phyloP scores from a whole-genome alignment of 2,329 filamentous ascomycete species.

The Xylaria arbuscula region DNA sequence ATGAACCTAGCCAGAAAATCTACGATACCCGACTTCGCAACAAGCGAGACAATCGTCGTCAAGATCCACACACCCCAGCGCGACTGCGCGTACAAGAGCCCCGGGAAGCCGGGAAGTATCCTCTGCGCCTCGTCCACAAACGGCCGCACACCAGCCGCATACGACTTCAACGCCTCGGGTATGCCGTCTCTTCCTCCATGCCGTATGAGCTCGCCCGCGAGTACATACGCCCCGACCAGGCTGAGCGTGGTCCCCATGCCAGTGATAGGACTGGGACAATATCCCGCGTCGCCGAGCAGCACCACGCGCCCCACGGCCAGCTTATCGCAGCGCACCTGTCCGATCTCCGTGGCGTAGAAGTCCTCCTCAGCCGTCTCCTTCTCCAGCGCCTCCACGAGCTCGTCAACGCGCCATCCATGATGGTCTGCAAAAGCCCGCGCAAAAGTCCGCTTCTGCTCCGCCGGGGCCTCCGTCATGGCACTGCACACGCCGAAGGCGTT shows the following conservation, averaged over 20 bases:
- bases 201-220: slow-evolving; percentile 64
- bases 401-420: slow-evolving; percentile 12
- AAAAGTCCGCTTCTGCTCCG: slow-evolving; percentile 43
- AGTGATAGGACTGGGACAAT: slow-evolving; percentile 59
- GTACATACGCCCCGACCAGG: slow-evolving; percentile 64
- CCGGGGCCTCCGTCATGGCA: slow-evolving; percentile 27
- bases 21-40: slow-evolving; percentile 42
- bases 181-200: slow-evolving; percentile 42
- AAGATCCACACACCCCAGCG: slow-evolving; percentile 41
- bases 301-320: slow-evolving; percentile 60
- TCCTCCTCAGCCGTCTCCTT: slow-evolving; percentile 48
- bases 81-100: slow-evolving; percentile 39
- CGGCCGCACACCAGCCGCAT: slow-evolving; percentile 58
- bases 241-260: slow-evolving; percentile 64
- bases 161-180: slow-evolving; percentile 53
- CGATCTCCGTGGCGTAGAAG: slow-evolving; percentile 60
- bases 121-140: slow-evolving; percentile 58
- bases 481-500: slow-evolving; percentile 20
- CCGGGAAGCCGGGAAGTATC: slow-evolving; percentile 39
- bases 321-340: slow-evolving; percentile 57
- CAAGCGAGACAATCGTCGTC: slow-evolving; percentile 40
- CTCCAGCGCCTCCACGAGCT: slow-evolving; percentile 2
- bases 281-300: slow-evolving; percentile 66
- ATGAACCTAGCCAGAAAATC: slow-evolving; percentile 37
- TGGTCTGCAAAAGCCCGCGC: slow-evolving; percentile 50